Percentiles rank a stretch among this genome's conserved stretches.
Conservation (phyloP, 1,139 yeast species). For the Suhomyces terraborum region DNA sequence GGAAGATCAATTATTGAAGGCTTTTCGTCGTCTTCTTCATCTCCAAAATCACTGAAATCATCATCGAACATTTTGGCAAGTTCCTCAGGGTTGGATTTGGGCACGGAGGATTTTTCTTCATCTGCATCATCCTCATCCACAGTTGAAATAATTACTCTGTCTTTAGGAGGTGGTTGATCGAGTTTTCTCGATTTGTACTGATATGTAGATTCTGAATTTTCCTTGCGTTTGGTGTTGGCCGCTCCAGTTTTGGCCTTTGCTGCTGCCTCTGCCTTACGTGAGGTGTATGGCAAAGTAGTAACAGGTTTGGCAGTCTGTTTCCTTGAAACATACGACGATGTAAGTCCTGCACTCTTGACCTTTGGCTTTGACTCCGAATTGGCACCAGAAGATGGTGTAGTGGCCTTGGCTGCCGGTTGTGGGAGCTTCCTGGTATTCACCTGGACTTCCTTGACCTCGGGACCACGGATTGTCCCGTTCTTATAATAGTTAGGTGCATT, state of each 20-base stretch:
- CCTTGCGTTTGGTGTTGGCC: conserved; percentile 6
- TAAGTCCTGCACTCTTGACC: conserved; percentile 22
- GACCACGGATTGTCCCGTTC: conserved; percentile 41
- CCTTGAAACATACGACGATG: conserved; percentile 34
- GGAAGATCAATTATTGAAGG: conserved; percentile 1
- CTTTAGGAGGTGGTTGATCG: conserved; percentile 34
- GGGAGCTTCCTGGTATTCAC: conserved; percentile 1
- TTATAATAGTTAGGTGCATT: conserved; percentile 25
- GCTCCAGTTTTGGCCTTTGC: conserved; percentile 4
- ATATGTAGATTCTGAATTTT: conserved; percentile 18
- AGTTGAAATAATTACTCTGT: conserved; percentile 38
- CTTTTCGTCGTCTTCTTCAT: conserved; percentile 10
- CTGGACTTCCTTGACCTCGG: conserved; percentile 24
- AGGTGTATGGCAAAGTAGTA: conserved; percentile 23
- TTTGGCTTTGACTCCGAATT: conserved; percentile 14
- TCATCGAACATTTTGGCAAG: conserved; percentile 24
- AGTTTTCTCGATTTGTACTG: conserved; percentile 44
- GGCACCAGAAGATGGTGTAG: conserved; percentile 5
- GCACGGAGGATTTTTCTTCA: conserved; percentile 1
- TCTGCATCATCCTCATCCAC: conserved; percentile 17
- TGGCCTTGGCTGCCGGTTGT: conserved; percentile 6
- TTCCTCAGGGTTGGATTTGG: conserved; percentile 18
- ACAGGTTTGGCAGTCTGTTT: conserved; percentile 20
- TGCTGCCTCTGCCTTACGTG: conserved; percentile 24
- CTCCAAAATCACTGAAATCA: conserved; percentile 25